Base-by-base conservation (phyloP, 805 yeast genomes). In the Ogataea philodendri region DNA sequence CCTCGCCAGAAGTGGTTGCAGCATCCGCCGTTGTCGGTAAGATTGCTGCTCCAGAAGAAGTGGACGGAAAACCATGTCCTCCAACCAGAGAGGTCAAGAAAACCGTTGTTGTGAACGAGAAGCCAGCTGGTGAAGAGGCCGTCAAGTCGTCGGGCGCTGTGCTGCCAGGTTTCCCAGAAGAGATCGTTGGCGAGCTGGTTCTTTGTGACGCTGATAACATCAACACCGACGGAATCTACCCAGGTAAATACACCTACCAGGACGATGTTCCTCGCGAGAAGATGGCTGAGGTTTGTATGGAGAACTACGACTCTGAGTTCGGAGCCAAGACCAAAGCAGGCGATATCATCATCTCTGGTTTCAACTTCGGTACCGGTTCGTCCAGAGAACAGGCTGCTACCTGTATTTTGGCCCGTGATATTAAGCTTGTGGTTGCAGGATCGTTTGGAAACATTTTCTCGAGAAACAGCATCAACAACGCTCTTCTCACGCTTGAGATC, bases 281-380 rank as follows among this genome's bases (percentile, higher is more conserved):
- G 60, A 93, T 93, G 99, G 98, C 98, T 22, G 84, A 90, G 63
- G 98, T 93, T 30, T 93, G 98, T 69, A 93, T 93, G 99, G 98
- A 93, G 66, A 93, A 93, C 68, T 93, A 93, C 64, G 99, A 93
- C 62, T 59, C 85, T 9, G 95, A 89, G 48, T 93, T 93, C 62
- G 81, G 84, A 39, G 45, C 64, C 19, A 89, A 87, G 69, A 84
- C 94, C 19, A 69, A 78, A 44, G 75, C 95, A 4, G 59, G 90
- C 31, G 99, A 93, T 62, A 88, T 93, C 50, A 76, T 93, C 38
- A 76, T 93, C 30, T 78, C 89, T 38, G 99, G 99, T 11, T 93
- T 68, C 71, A 93, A 93, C 61, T 93, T 93, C 59, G 99, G 99
- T 51, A 93, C 98, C 8, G 98, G 99, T 30, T 89, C 97, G 7